phyloP scores from a whole-genome alignment of 2,329 filamentous ascomycete species.

The Diaporthe ampelina region DNA sequence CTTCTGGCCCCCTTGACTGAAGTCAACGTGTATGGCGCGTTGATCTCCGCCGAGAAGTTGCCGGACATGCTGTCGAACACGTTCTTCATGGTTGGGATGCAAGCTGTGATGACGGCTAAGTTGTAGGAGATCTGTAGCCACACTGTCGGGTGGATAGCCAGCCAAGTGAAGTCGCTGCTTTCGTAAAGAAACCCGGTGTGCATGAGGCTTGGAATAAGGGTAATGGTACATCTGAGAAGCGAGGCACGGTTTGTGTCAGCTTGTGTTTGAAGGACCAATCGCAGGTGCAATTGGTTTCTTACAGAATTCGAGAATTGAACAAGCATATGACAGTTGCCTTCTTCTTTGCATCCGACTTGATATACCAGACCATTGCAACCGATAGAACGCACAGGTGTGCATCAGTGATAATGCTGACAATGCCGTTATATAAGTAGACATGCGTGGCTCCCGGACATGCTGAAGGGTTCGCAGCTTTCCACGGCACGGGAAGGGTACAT shows the following conservation, averaged over 20 bases:
- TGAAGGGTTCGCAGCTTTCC: background rate
- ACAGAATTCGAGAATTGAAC: background rate
- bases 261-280: background rate
- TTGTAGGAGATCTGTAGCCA: background rate
- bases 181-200: background rate
- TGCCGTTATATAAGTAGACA: background rate
- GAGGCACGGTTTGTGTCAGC: background rate
- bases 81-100: background rate
- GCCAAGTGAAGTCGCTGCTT: background rate
- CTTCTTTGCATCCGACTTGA: background rate
- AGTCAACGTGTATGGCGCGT: background rate
- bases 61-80: background rate
- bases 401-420: background rate
- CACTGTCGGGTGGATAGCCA: background rate
- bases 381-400: background rate
- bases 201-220: background rate
- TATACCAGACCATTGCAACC: background rate
- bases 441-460: background rate
- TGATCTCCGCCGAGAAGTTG: background rate
- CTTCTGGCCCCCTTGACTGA: background rate
- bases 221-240: background rate
- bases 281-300: background rate
- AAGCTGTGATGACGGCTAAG: constrained; percentile 7
- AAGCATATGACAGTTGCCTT: background rate
- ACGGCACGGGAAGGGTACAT: background rate